Percentiles rank a stretch among this genome's conserved stretches.
Conservation (phyloP, 2,329 filamentous ascomycete species). For the Mollisiaceae sp. region DNA sequence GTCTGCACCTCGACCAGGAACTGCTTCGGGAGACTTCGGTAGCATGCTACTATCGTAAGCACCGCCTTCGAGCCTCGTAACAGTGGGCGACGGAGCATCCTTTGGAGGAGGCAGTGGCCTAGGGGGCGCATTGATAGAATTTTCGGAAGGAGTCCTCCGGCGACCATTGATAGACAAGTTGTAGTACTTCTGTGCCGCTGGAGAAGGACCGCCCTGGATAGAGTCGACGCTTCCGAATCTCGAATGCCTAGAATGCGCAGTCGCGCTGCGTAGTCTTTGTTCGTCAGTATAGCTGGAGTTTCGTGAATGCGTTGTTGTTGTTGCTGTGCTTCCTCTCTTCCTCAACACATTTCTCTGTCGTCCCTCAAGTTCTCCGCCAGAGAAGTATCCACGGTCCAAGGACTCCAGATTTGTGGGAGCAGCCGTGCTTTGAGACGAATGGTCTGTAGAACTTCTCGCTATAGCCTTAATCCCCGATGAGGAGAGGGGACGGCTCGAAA, state of each 20-base stretch:
- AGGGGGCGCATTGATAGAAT: constrained; percentile 64
- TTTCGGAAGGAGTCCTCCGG: constrained; percentile 49
- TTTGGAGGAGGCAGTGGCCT: constrained; percentile 62
- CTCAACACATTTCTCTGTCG: constrained; percentile 79
- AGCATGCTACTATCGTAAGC: constrained; percentile 31
- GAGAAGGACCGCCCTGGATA: constrained; percentile 62
- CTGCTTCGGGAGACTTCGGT: constrained; percentile 53
- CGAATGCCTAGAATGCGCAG: constrained; percentile 73
- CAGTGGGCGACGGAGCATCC: constrained; percentile 59
- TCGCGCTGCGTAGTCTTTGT: constrained; percentile 68
- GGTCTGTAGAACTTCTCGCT: constrained; percentile 42
- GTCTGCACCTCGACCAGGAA: constrained; percentile 48
- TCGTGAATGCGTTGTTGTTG: constrained; percentile 59
- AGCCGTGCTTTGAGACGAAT: constrained; percentile 36
- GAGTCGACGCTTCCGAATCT: constrained; percentile 82
- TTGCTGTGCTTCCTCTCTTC: constrained; percentile 69
- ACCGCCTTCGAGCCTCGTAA: constrained; percentile 61
- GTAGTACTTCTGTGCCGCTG: constrained; percentile 76
- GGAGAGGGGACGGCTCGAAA: constrained; percentile 38
- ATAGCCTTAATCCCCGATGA: constrained; percentile 35
- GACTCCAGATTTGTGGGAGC: constrained; percentile 55
- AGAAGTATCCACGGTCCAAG: constrained; percentile 87
- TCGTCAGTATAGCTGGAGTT: constrained; percentile 81
- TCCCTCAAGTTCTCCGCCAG: constrained; percentile 81
- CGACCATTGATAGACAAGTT: constrained; percentile 47